Conservation (phyloP, 345 rosid species). For the Citrus cavaleriei region DNA sequence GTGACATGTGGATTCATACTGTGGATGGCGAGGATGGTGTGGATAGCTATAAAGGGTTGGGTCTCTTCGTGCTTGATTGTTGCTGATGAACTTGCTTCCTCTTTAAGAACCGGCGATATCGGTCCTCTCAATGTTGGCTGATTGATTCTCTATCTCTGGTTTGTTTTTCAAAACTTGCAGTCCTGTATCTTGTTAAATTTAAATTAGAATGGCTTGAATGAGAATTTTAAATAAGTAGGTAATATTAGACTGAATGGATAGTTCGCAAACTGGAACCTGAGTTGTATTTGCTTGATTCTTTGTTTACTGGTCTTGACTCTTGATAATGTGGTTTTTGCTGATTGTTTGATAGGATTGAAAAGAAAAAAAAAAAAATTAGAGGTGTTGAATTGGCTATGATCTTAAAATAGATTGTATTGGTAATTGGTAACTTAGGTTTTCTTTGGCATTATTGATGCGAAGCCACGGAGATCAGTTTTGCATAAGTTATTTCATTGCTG, state of each 20-base stretch:
- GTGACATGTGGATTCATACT: constrained; percentile 55
- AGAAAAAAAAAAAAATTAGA: not conserved
- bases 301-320: not conserved
- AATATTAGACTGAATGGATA: not conserved
- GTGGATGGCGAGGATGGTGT: constrained; percentile 64
- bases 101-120: constrained; percentile 79
- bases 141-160: constrained; percentile 12
- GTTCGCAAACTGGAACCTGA: not conserved
- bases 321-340: not conserved
- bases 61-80: constrained; percentile 72
- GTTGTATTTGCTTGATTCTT: not conserved
- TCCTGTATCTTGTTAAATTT: not conserved
- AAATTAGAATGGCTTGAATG: not conserved
- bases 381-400: not conserved
- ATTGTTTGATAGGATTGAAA: not conserved
- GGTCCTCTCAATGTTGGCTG: constrained; percentile 82
- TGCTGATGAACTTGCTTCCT: constrained; percentile 80
- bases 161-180: constrained; percentile 12
- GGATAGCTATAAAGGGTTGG: constrained; percentile 70
- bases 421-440: not conserved
- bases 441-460: not conserved
- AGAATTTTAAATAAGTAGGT: not conserved
- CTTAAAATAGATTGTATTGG: not conserved
- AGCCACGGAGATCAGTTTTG: not conserved
- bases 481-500: not conserved